These are phyloP conservation scores for Rusavskia elegans DNA, from an alignment of 495 filamentous ascomycete species.

Conservation along the genomic window DNA sequence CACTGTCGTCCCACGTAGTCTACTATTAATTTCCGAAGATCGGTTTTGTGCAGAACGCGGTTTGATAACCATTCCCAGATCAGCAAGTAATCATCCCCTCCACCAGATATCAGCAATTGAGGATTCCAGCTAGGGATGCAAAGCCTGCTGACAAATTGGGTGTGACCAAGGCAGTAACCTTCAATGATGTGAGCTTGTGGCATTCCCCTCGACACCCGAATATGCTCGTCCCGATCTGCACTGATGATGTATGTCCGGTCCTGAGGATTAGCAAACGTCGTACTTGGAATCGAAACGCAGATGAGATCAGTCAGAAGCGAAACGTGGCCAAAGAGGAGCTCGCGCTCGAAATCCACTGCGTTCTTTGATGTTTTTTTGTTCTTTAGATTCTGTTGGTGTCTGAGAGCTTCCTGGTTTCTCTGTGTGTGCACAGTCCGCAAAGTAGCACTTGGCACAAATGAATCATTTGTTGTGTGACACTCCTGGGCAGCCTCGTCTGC, in stretches of 20 bases:
- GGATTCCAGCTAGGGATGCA: conserved; percentile 41
- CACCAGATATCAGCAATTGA: conserved; percentile 62
- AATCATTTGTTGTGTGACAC: conserved; percentile 10
- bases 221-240: conserved; percentile 91
- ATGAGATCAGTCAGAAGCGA: conserved; percentile 73
- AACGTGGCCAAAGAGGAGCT: conserved; percentile 76
- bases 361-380: conserved; percentile 25
- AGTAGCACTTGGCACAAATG: conserved; percentile 45
- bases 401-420: conserved; percentile 58
- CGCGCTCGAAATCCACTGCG: conserved; percentile 43
- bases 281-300: conserved; percentile 21
- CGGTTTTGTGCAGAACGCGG: conserved; percentile 33
- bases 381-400: conserved; percentile 47
- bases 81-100: conserved; percentile 62
- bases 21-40: conserved; percentile 22
- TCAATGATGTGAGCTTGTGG: conserved; percentile 85
- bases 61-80: conserved; percentile 68
- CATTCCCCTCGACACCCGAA: conserved; percentile 69
- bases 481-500: not conserved
- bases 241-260: conserved; percentile 61
- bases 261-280: conserved; percentile 1
- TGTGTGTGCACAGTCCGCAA: conserved; percentile 67
- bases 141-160: conserved; percentile 61
- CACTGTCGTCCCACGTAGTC: not conserved
- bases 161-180: conserved; percentile 72